Evolutionary conservation across 75 land plant species (phyloP).

Genomic region (Isoetes taiwanensis): DNA sequence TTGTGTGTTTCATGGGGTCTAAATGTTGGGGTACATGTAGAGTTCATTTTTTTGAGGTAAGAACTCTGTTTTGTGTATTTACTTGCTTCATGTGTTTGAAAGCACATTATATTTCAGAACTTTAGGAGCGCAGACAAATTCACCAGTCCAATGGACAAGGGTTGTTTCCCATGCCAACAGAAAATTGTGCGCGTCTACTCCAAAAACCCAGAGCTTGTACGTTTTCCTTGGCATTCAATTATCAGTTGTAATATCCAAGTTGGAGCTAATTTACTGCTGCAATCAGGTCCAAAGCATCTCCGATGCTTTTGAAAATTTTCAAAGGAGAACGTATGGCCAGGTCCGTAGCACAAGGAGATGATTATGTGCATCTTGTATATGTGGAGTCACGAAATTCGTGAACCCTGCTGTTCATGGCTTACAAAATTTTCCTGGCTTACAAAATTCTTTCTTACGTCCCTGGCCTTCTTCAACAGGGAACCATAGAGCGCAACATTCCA

Average conservation of each 20-base stretch:
- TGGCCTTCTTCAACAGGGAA: too few species aligned
- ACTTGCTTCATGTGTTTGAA: background rate
- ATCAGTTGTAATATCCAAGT: background rate
- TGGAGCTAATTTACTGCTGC: background rate
- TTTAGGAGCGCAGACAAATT: constrained; percentile 57
- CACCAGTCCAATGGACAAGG: constrained; percentile 38
- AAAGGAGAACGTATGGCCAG: constrained; percentile 64
- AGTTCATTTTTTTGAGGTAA: constrained; percentile 30
- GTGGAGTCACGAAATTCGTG: too few species aligned
- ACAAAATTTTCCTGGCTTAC: too few species aligned
- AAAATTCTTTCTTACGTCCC: too few species aligned
- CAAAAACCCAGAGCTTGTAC: constrained; percentile 72
- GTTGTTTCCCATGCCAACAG: constrained; percentile 47
- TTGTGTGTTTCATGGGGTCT: constrained; percentile 32
- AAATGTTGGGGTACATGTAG: constrained; percentile 5
- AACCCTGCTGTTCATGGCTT: too few species aligned
- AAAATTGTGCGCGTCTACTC: constrained; percentile 83
- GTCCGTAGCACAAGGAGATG: too few species aligned
- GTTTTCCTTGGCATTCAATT: constrained; percentile 9
- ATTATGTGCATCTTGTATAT: too few species aligned
- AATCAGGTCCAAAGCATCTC: constrained; percentile 74
- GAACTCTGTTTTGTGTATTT: background rate
- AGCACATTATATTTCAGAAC: constrained; percentile 36
- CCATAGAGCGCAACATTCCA: too few species aligned
- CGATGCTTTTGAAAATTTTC: constrained; percentile 86